These are phyloP conservation scores for Coemansia sp. DNA, from an alignment of 192 early-diverging fungal genomes.

Conservation along the genomic window DNA sequence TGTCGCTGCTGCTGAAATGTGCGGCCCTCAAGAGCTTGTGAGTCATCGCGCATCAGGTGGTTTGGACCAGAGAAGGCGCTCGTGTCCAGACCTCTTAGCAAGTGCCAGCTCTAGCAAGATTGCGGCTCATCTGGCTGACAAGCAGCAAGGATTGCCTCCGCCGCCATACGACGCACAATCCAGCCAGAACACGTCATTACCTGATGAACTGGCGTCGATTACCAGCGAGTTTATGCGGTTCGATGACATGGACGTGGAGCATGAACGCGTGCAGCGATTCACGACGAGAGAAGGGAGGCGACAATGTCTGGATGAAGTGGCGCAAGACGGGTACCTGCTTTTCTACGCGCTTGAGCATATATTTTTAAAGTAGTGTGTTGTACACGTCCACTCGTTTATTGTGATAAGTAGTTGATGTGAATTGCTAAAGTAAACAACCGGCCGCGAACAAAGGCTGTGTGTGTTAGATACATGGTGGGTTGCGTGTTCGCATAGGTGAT, in stretches of 20 bases:
- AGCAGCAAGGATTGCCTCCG: neutral
- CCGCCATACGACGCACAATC: neutral
- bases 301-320: constrained; percentile 49
- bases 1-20: no score
- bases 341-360: constrained; percentile 61
- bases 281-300: constrained; percentile 22
- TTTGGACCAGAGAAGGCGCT: neutral
- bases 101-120: neutral
- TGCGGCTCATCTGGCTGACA: neutral
- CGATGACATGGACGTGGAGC: constrained; percentile 58
- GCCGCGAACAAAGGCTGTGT: no score
- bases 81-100: neutral
- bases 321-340: constrained; percentile 59
- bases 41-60: neutral
- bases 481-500: no score
- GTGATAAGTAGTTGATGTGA: no score
- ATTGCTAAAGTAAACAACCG: no score
- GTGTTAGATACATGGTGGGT: no score
- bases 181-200: neutral
- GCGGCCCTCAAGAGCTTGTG: no score
- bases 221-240: constrained; percentile 39
- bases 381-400: no score
- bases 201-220: neutral
- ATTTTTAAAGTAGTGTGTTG: no score
- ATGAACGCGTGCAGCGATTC: constrained; percentile 46